A percentile compares a stretch with the other conserved stretches of the same genome.
phyloP scores from a whole-genome alignment of 2,329 filamentous ascomycete genomes.

The Ophiocordyceps polyrhachis-furcata region DNA sequence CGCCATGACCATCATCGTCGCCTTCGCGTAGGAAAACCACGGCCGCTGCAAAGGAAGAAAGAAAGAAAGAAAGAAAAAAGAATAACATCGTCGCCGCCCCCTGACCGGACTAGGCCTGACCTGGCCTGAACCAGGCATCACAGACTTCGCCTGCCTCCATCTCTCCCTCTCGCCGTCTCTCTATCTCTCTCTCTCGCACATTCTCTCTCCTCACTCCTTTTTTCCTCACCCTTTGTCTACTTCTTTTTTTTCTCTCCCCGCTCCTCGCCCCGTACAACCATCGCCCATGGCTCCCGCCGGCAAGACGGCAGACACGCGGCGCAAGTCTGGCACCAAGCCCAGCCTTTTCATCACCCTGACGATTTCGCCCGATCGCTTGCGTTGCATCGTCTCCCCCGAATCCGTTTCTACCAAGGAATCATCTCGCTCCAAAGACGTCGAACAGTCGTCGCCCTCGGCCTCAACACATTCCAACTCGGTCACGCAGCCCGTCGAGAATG shows the following conservation, averaged over 20 bases:
- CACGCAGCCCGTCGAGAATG: conserved; percentile 27
- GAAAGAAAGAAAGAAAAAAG: not conserved
- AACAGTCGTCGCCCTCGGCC: conserved; percentile 29
- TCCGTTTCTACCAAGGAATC: conserved; percentile 19
- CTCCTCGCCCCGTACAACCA: not conserved
- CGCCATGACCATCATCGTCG: conserved; percentile 5
- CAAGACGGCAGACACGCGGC: conserved; percentile 16
- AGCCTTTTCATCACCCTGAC: conserved; percentile 31
- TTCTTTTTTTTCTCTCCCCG: not conserved
- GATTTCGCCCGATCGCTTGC: conserved; percentile 30
- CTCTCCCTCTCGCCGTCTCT: too few species aligned
- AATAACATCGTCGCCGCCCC: not conserved
- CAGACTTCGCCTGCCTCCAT: not conserved
- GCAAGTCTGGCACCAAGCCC: conserved; percentile 19
- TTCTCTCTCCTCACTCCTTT: not conserved
- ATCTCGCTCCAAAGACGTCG: conserved; percentile 16
- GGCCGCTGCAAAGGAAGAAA: not conserved
- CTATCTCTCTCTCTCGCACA: not conserved
- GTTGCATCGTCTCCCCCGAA: conserved; percentile 27
- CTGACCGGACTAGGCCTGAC: conserved; percentile 4
- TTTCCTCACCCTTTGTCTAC: not conserved
- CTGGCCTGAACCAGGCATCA: conserved; percentile 3
- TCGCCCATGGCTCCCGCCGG: conserved; percentile 16
- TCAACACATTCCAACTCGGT: conserved; percentile 18
- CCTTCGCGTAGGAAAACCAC: not conserved